Evolutionary conservation across 176 grass and related monocot species (phyloP).

Genomic region (Triticum dicoccoides): DNA sequence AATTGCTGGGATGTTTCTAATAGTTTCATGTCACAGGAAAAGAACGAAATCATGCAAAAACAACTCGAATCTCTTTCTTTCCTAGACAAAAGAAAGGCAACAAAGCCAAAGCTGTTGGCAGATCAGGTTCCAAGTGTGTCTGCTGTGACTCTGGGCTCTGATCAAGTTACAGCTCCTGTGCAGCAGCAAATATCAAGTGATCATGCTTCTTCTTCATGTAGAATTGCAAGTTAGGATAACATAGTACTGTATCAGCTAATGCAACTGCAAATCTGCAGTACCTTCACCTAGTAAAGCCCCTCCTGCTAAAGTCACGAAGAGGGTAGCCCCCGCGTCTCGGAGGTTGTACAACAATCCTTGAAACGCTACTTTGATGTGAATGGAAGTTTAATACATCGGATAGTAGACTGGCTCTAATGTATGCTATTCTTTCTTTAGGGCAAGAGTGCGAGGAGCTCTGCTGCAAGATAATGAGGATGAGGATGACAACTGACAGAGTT

Average conservation of each 20-base stretch:
- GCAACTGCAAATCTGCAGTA: constrained; percentile 36
- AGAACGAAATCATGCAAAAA: constrained; percentile 74
- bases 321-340: constrained; percentile 39
- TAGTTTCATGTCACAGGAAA: constrained; percentile 53
- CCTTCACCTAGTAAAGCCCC: constrained; percentile 34
- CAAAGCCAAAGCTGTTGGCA: constrained; percentile 53
- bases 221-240: constrained; percentile 5
- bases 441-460: constrained; percentile 68
- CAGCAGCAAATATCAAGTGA: constrained; percentile 57
- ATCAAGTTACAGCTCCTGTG: constrained; percentile 39
- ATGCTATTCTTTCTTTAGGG: constrained; percentile 34
- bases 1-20: neutral
- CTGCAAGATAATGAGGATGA: constrained; percentile 62
- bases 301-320: constrained; percentile 44
- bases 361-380: constrained; percentile 18
- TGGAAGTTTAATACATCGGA: constrained; percentile 6
- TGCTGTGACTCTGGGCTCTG: constrained; percentile 27
- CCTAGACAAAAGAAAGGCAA: constrained; percentile 81
- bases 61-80: constrained; percentile 91
- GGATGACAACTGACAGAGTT: constrained; percentile 38
- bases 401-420: neutral
- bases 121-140: constrained; percentile 56
- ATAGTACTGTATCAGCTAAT: constrained; percentile 20
- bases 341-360: constrained; percentile 43
- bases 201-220: constrained; percentile 22